These are phyloP conservation scores for Pseudomassariella vexata DNA, from an alignment of 2,329 filamentous ascomycete genomes.

Conservation along the genomic window DNA sequence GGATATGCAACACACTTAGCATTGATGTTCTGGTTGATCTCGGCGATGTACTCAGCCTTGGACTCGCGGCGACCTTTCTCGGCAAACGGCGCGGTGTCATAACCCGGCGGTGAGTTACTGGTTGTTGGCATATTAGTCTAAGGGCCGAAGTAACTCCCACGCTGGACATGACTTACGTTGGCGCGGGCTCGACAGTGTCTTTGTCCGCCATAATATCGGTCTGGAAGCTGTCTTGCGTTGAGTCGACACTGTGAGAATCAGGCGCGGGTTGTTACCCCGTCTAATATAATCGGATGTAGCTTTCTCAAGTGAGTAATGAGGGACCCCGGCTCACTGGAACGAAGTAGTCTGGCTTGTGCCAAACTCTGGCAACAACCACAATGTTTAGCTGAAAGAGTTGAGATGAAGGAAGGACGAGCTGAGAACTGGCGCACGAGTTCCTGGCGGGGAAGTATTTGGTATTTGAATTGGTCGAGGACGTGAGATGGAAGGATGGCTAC, in stretches of 20 bases:
- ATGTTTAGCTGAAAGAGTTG: too few relatives aligned
- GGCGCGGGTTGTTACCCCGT: not conserved
- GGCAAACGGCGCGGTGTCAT: constrained; percentile 21
- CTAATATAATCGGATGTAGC: too few relatives aligned
- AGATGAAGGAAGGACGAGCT: too few relatives aligned
- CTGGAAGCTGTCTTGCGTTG: not conserved
- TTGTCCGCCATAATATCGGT: not conserved
- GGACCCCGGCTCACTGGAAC: too few relatives aligned
- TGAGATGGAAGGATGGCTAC: too few relatives aligned
- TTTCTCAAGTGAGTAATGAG: too few relatives aligned
- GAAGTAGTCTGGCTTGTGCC: too few relatives aligned
- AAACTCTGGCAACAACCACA: too few relatives aligned
- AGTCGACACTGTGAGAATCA: not conserved
- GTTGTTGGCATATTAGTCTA: constrained; percentile 3
- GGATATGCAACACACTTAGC: constrained; percentile 38
- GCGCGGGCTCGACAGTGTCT: not conserved
- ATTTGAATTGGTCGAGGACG: too few relatives aligned
- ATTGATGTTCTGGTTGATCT: constrained; percentile 40
- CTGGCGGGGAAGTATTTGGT: too few relatives aligned
- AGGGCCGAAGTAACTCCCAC: not conserved
- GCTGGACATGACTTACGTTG: constrained; percentile 5
- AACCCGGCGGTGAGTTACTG: constrained; percentile 7
- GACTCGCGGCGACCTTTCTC: constrained; percentile 29
- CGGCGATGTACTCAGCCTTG: constrained; percentile 27
- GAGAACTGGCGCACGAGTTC: too few relatives aligned